Evolutionary conservation across 139 green algal species (phyloP), one percentile per base, ranked within the genome.

Genomic region (Spirogloea muscicola): DNA sequence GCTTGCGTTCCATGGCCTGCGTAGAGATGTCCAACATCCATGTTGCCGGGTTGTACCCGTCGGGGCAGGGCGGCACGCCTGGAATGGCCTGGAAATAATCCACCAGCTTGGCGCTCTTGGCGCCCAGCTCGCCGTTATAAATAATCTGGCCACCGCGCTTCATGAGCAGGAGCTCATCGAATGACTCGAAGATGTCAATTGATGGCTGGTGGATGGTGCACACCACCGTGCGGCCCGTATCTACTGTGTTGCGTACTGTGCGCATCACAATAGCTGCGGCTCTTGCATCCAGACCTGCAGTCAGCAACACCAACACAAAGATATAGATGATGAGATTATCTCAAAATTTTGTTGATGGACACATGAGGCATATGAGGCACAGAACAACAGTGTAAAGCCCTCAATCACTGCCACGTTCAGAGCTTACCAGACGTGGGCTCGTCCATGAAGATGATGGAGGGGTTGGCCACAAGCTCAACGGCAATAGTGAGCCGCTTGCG

Each of bases 401-500:
- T n/a, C n/a, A n/a, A n/a, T n/a, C n/a, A n/a, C n/a, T n/a, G n/a
- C n/a, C n/a, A n/a, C n/a, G n/a, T n/a, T n/a, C n/a, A n/a, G n/a
- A n/a, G n/a, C n/a, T n/a, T 7, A 65, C 64, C 64, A 18, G 72
- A 80, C 18, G 73, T 81, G 13, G 73, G 73, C 40, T 88, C 84
- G 42, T 88, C 84, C 72, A 86, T 79, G 59, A 86, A 84, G 44
- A 86, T 77, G 25, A 86, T 70, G 42, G 61, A 62, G 0, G 88
- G 84, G 80, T 90, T 91, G 43, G 87, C 85, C 10, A 96, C 92
- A 33, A 96, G 84, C 86, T 97, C 92, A 31, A 96, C 89, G 0
- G 86, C 92, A 59, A 97, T 97, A 68, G 87, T 96, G 29, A 97
- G 84, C 1, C 90, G 84, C 86, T 97, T 97, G 66, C 92, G 82